Evolutionary conservation across 2,329 filamentous ascomycete genomes (phyloP), one percentile per base, ranked within the genome.

Genomic region (Colletotrichum sansevieriae): DNA sequence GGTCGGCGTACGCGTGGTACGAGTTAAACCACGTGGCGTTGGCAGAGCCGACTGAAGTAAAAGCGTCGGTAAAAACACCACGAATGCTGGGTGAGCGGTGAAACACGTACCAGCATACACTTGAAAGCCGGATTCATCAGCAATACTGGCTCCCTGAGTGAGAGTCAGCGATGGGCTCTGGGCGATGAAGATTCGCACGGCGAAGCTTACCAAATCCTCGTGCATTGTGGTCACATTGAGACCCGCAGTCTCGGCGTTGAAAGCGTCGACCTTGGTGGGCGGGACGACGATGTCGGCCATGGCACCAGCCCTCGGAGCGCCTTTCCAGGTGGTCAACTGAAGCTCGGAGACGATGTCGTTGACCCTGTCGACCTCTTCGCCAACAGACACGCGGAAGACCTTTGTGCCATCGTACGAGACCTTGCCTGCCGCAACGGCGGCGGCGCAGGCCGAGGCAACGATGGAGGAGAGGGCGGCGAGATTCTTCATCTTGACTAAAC

Each of bases 1-100:
- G 83, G 47, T 84, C 80, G 12, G 76, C 76, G 64, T 83, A 85
- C 4, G 75, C 49, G 71, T 85, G 84, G 72, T 85, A 86, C 12
- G 75, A 75, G 63, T 82, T 78, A 74, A 84, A 85, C 80, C 81
- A 85, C 4, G 79, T 74, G 29, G 68, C 62, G 63, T 73, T 70
- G 44, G 69, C 62, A 10, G 71, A 71, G 46, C 70, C 62, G 49
- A 49, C 71, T 72, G 18, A 8, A 29, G 29, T 29, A 11, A 10
- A 3, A 3, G 11, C 1, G 33, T 51, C 12, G 20, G 35, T 18
- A 12, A 29, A 11, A 33, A 20, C 35, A 10, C 3, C 35, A 10
- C 3, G 41, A 20, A 13, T 13, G 2, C 12, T n/a, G 11, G 9
- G 3, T 4, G 29, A 29, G 7, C 29, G 4, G 29, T 9, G 2